These are phyloP conservation scores for Boletales sp. DNA, from an alignment of 768 basidiomycete genomes.

Conservation along the genomic window DNA sequence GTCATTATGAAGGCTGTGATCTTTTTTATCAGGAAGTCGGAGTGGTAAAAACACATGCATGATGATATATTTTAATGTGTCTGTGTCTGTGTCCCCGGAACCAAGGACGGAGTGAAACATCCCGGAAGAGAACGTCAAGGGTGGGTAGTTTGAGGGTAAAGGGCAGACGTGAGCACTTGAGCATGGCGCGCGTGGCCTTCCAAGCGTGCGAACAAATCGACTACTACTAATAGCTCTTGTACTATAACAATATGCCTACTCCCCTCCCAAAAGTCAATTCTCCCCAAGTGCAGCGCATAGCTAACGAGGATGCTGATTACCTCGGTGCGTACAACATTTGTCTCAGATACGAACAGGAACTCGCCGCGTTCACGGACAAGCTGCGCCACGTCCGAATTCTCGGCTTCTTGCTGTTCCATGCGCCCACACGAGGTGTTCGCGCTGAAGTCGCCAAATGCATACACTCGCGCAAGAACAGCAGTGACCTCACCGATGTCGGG, in stretches of 20 bases:
- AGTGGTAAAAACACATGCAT: slow-evolving; percentile 45
- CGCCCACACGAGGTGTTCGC: slow-evolving; percentile 1
- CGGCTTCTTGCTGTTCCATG: slow-evolving; percentile 6
- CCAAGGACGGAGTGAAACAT: slow-evolving; percentile 9
- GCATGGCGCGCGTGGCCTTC: too few relatives aligned
- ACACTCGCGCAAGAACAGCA: not conserved
- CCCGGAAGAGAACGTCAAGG: not conserved
- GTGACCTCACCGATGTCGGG: not conserved
- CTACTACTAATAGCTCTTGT: too few relatives aligned
- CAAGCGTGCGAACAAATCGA: too few relatives aligned
- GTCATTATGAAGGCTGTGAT: slow-evolving; percentile 25
- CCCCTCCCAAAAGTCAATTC: not conserved
- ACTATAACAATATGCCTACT: not conserved
- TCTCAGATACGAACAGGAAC: not conserved
- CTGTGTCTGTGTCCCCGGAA: not conserved
- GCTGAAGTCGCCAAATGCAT: slow-evolving; percentile 3
- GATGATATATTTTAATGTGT: slow-evolving; percentile 29
- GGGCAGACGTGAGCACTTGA: not conserved
- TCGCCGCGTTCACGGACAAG: not conserved
- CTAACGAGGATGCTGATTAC: not conserved
- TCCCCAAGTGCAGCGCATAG: not conserved
- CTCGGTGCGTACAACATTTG: slow-evolving; percentile 1
- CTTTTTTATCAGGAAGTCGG: slow-evolving; percentile 36
- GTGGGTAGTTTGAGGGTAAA: not conserved
- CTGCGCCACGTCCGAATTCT: slow-evolving; percentile 2